phyloP scores from a whole-genome alignment of 164 flowering plant species.

The Magnolia changhungtana region DNA sequence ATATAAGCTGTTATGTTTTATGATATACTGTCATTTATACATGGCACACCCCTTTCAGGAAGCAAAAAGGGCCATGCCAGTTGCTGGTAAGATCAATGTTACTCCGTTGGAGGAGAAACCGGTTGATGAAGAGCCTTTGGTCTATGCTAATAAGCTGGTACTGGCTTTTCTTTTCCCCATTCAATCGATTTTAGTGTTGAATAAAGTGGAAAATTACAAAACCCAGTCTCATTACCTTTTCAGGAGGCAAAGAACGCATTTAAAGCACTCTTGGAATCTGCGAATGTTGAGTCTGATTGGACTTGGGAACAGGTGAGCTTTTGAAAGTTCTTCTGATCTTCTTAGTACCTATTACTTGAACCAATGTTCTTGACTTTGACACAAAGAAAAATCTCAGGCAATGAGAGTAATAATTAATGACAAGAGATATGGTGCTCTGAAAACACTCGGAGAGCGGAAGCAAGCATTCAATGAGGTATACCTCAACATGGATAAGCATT shows the following conservation, averaged over 20 bases:
- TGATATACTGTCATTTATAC: neutral
- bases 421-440: conserved; percentile 90
- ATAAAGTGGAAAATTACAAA: neutral
- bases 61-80: conserved; percentile 60
- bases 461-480: conserved; percentile 96
- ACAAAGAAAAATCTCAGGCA: conserved; percentile 39
- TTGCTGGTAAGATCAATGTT: conserved; percentile 60
- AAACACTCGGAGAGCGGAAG: conserved; percentile 94
- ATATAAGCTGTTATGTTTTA: too few relatives aligned
- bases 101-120: conserved; percentile 68
- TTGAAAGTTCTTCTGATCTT: neutral
- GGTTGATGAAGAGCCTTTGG: conserved; percentile 68
- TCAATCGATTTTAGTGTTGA: neutral
- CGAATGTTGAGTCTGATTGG: conserved; percentile 92
- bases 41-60: conserved; percentile 38
- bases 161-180: neutral
- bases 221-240: neutral
- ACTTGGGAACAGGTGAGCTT: conserved; percentile 89
- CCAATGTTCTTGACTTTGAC: conserved; percentile 5
- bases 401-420: conserved; percentile 91
- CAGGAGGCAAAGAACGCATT: conserved; percentile 97
- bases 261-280: conserved; percentile 84
- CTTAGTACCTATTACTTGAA: neutral
- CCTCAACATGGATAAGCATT: neutral
- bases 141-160: conserved; percentile 85